Percentiles rank a stretch among this genome's conserved stretches.
Evolutionary conservation across 2,329 filamentous ascomycete genomes (phyloP).

Genomic region (Colletotrichum spaethianum): DNA sequence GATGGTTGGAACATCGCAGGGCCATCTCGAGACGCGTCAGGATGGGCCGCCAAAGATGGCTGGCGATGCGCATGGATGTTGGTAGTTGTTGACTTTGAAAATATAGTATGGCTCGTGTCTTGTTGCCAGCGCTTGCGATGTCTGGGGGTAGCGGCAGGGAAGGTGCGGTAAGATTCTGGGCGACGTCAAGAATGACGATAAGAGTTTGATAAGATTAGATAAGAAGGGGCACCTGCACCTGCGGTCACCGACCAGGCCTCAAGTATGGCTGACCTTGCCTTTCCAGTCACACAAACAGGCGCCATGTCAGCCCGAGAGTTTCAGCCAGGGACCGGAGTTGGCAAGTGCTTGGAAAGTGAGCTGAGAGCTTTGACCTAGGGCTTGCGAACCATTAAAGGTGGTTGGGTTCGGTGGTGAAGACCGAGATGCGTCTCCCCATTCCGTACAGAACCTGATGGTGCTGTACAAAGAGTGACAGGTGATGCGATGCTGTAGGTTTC

Average conservation of each 20-base stretch:
- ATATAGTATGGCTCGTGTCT: background rate
- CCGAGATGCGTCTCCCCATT: background rate
- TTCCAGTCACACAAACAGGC: slow-evolving; percentile 18
- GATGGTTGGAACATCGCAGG: background rate
- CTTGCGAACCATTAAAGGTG: slow-evolving; percentile 2
- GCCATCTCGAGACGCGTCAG: slow-evolving; percentile 22
- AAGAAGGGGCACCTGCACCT: background rate
- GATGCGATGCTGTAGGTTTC: slow-evolving; percentile 9
- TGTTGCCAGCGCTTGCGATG: background rate
- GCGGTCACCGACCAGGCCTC: background rate
- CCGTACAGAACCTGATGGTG: background rate
- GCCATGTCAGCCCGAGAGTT: slow-evolving; percentile 20
- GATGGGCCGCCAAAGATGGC: slow-evolving; percentile 12
- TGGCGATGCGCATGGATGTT: background rate
- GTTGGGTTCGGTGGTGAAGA: background rate
- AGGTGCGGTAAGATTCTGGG: background rate
- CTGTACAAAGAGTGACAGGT: background rate
- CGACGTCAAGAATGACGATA: slow-evolving; percentile 1
- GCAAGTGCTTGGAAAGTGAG: slow-evolving; percentile 15
- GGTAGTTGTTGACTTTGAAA: background rate
- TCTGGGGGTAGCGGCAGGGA: background rate
- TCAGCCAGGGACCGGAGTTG: background rate
- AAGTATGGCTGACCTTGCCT: slow-evolving; percentile 14
- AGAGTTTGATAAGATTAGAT: background rate
- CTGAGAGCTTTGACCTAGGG: slow-evolving; percentile 30